Evolutionary conservation across 2,329 filamentous ascomycete genomes (phyloP), one percentile per base, ranked within the genome.

Genomic region (Helotiales sp.): DNA sequence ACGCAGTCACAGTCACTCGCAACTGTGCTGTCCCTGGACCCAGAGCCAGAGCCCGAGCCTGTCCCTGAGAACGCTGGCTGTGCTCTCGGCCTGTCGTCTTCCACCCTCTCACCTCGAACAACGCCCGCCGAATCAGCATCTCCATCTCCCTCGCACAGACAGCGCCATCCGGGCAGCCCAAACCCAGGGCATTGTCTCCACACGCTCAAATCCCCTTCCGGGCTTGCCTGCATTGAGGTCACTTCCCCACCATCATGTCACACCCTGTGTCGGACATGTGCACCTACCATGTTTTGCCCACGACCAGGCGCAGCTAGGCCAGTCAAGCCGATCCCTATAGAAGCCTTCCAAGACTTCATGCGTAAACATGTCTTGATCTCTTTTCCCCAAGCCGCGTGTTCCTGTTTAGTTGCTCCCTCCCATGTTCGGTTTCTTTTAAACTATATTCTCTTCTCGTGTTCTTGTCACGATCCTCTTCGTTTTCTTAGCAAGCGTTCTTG

Each of bases 221-320:
- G 49, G 54, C 63, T 60, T 63, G 58, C 33, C 61, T 52, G 40
- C 57, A 62, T 64, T 58, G 42, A 62, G 59, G 22, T 47, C 58
- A 46, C 46, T 60, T 60, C 64, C 55, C 65, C 64, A 66, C 64
- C 57, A 49, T 63, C 34, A 64, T 69, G 67, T 57, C 61, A 66
- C 67, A 66, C 47, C 55, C 38, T 52, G 30, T 63, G 67, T 69
- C 66, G 68, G 64, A 65, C 54, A 63, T 64, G 31, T 51, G 47
- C 54, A 52, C 55, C 59, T 62, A 59, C 59, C 57, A 59, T 64
- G 67, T 68, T 67, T 67, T 57, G 61, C 55, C 63, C 60, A 59
- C n/a, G n/a, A n/a, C 47, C 59, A 53, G 52, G 42, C 40, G 15
- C 8, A n/a, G 8, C 34, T 36, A 36, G 34, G 5, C 13, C 40